These are phyloP conservation scores for Berberis thunbergii DNA, from an alignment of 164 flowering plant genomes.

Conservation along the genomic window DNA sequence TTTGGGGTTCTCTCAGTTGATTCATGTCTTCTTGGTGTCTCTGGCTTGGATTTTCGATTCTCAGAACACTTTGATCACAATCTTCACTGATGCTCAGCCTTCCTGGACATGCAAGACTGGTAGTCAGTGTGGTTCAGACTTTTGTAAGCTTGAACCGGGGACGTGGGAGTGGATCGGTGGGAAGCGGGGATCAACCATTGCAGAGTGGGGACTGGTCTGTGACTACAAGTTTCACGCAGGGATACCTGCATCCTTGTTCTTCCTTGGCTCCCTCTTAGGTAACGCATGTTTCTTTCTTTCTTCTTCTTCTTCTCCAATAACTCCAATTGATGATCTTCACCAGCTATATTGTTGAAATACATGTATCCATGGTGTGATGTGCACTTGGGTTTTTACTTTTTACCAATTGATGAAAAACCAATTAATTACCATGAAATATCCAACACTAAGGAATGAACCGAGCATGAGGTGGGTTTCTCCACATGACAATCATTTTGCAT, in stretches of 20 bases:
- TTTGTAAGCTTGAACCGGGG: conserved; percentile 35
- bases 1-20: conserved; percentile 42
- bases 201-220: conserved; percentile 60
- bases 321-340: no score
- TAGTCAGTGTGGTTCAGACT: conserved; percentile 4
- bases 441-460: no score
- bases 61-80: conserved; percentile 49
- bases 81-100: conserved; percentile 56
- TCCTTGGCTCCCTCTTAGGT: conserved; percentile 57
- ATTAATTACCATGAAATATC: no score
- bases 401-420: no score
- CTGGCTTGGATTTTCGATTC: conserved; percentile 57
- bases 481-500: no score
- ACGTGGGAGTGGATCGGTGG: conserved; percentile 62
- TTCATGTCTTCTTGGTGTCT: conserved; percentile 51
- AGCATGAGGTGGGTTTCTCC: no score
- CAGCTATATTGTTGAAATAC: no score
- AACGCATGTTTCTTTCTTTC: background rate
- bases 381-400: no score
- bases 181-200: conserved; percentile 30
- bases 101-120: conserved; percentile 36
- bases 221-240: conserved; percentile 47
- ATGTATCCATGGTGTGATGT: no score
- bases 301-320: no score
- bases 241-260: conserved; percentile 45